These are phyloP conservation scores for Aspergillus bertholletiae DNA, from an alignment of 495 filamentous ascomycete species.

Conservation along the genomic window DNA sequence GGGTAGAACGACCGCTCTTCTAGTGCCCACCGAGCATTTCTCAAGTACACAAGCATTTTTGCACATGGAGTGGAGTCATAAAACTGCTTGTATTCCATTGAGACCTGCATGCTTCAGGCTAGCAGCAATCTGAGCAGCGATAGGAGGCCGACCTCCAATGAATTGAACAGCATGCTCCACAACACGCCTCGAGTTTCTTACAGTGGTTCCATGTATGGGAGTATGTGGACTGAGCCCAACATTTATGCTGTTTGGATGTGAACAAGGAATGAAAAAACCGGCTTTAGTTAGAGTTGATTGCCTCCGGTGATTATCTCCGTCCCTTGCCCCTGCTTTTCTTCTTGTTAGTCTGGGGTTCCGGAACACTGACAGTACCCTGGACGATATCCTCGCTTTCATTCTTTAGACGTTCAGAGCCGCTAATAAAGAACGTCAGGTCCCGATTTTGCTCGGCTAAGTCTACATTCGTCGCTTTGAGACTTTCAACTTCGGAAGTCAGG, in stretches of 20 bases:
- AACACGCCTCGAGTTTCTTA: no score
- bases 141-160: no score
- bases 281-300: no score
- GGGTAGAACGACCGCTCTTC: neutral
- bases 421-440: conserved; percentile 90
- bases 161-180: no score
- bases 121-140: no score
- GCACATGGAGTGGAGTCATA: no score
- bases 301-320: neutral
- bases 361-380: conserved; percentile 53
- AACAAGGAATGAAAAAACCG: no score
- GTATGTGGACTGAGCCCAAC: neutral
- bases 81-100: no score
- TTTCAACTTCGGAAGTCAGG: conserved; percentile 54
- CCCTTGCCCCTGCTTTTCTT: conserved; percentile 50
- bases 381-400: conserved; percentile 60
- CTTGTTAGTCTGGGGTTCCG: conserved; percentile 46
- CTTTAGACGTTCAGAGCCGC: conserved; percentile 74
- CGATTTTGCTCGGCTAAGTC: conserved; percentile 80
- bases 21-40: neutral
- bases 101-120: no score
- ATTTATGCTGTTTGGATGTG: neutral
- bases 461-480: conserved; percentile 50
- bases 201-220: no score
- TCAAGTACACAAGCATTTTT: no score